phyloP scores from a whole-genome alignment of 768 basidiomycete genomes.

The Boletellus ananas region DNA sequence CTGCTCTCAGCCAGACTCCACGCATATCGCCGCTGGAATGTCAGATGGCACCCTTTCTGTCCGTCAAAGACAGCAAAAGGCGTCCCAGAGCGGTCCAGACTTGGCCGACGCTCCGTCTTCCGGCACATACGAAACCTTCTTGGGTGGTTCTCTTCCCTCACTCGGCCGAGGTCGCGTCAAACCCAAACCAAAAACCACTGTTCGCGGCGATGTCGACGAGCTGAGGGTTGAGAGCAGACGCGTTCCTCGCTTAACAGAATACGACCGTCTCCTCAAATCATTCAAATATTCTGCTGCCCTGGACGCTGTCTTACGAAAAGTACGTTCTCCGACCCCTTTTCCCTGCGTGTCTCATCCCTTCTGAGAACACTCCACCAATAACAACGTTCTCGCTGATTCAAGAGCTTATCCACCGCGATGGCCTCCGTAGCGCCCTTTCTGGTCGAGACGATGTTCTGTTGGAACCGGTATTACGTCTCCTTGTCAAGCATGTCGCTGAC shows the following conservation, averaged over 20 bases:
- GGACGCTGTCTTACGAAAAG: constrained; percentile 87
- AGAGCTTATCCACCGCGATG: constrained; percentile 91
- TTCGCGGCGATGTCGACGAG: constrained; percentile 66
- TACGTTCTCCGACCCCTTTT: constrained; percentile 26
- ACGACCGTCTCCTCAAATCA: constrained; percentile 83
- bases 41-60: constrained; percentile 98
- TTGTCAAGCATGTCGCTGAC: constrained; percentile 82
- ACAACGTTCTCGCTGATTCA: constrained; percentile 88
- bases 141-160: constrained; percentile 48
- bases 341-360: constrained; percentile 1
- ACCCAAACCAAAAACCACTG: constrained; percentile 44
- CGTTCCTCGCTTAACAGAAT: constrained; percentile 71
- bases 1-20: constrained; percentile 78
- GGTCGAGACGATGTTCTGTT: constrained; percentile 92
- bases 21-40: constrained; percentile 96
- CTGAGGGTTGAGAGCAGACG: constrained; percentile 71
- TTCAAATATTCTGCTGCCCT: constrained; percentile 96
- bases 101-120: constrained; percentile 42
- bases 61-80: constrained; percentile 78
- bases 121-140: constrained; percentile 66
- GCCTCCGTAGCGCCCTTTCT: constrained; percentile 76
- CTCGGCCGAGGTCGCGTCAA: constrained; percentile 56
- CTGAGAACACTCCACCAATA: constrained; percentile 77
- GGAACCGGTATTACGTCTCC: constrained; percentile 84
- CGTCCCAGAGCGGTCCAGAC: constrained; percentile 47